Evolutionary conservation across 768 basidiomycete genomes (phyloP), one percentile per base, ranked within the genome.

Genomic region (Collybiopsis confluens): DNA sequence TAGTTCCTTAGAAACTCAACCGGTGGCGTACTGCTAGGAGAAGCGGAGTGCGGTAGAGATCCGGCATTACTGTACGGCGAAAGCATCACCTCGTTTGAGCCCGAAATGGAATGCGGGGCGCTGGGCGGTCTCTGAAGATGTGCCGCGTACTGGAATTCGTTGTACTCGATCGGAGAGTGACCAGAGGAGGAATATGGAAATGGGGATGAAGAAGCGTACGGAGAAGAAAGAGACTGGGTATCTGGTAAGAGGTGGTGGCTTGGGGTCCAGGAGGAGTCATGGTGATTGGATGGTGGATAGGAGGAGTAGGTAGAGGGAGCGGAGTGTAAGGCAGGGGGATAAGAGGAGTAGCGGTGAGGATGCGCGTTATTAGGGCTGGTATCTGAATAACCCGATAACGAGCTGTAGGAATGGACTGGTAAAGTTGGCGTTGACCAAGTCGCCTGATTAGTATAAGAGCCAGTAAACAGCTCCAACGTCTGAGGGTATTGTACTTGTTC

Each of bases 1-100:
- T 59, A 15, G 55, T 53, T 11, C 54, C 54, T 33, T 52, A 56
- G 38, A 52, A 44, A 36, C 30, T 55, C 57, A 24, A 54, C 52
- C 16, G 61, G 60, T 1, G 60, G 59, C 10, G 57, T 59, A 15
- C 51, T 55, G 23, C 55, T 55, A 23, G 61, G 59, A 1, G 61
- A 62, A 35, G 48, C 23, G 40, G 50, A 52, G 20, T 41, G 40
- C 13, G 37, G 50, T 7, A 52, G 13, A n/a, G 50, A 41, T 8
- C 43, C 44, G 8, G 42, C n/a, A n/a, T n/a, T 52, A 18, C 38
- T 47, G 21, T 52, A 52, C 15, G 59, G 56, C 1, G 59, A 61
- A 38, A 62, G 41, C 41, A 58, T 54, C 13, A 47, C 11, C 11
- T 62, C 61, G 21, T 54, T 33, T 7, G 61, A 62, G 18, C 24